These are phyloP conservation scores for Adansonia grandidieri DNA, from an alignment of 441 rosid species.

Conservation along the genomic window DNA sequence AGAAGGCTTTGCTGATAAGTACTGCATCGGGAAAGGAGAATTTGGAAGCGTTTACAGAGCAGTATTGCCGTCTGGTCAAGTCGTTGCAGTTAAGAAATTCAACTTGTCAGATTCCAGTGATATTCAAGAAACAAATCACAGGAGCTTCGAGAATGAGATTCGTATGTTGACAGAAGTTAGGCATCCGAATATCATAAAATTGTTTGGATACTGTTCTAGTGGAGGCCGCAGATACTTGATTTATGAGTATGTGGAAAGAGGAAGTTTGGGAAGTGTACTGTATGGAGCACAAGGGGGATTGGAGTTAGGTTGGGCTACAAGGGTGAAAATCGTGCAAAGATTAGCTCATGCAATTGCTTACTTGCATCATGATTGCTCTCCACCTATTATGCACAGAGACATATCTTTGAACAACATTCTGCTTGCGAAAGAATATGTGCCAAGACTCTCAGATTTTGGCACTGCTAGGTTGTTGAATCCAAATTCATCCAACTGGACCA, in stretches of 20 bases:
- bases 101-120: slow-evolving; percentile 41
- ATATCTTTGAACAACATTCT: too few species aligned
- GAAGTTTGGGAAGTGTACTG: slow-evolving; percentile 50
- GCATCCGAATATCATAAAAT: slow-evolving; percentile 66
- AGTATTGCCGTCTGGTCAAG: slow-evolving; percentile 42
- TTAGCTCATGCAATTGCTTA: slow-evolving; percentile 54
- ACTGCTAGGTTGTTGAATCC: too few species aligned
- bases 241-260: slow-evolving; percentile 54
- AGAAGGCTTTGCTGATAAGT: slow-evolving; percentile 48
- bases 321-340: slow-evolving; percentile 53
- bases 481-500: too few species aligned
- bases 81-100: not conserved
- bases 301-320: slow-evolving; percentile 52
- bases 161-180: slow-evolving; percentile 50
- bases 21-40: slow-evolving; percentile 65
- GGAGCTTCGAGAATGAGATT: slow-evolving; percentile 63
- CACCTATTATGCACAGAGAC: too few species aligned
- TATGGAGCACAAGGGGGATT: slow-evolving; percentile 33
- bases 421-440: too few species aligned
- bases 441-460: too few species aligned
- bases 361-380: too few species aligned
- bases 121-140: slow-evolving; percentile 39
- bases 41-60: slow-evolving; percentile 67
- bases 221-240: slow-evolving; percentile 53
- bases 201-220: slow-evolving; percentile 55